Percentiles rank a stretch among this genome's conserved stretches.
Conservation (phyloP, 257 asterid genomes). For the Plantago ovata region DNA sequence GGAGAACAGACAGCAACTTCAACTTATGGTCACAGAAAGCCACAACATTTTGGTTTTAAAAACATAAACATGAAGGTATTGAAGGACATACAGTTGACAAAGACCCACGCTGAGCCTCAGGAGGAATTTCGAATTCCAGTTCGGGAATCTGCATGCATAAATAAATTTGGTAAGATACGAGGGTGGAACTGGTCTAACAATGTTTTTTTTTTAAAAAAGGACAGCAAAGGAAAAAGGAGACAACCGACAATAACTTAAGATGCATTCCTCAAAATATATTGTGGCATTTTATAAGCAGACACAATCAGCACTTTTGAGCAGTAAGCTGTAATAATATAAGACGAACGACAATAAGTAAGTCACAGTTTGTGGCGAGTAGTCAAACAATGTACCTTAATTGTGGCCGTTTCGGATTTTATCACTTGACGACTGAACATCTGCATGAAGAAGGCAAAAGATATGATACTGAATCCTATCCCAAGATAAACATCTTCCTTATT, state of each 20-base stretch:
- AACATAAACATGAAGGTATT: constrained; percentile 1
- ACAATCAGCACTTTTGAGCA: no score
- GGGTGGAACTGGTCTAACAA: neutral
- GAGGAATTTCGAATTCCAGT: constrained; percentile 92
- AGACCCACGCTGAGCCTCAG: constrained; percentile 96
- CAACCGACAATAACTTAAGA: neutral
- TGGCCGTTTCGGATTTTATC: constrained; percentile 88
- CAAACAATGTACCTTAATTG: constrained; percentile 64
- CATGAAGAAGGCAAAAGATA: constrained; percentile 21
- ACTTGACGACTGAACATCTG: constrained; percentile 92
- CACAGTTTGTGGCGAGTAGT: neutral
- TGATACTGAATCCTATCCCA: constrained; percentile 8
- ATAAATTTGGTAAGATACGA: constrained; percentile 18
- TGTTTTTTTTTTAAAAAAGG: neutral
- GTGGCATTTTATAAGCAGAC: neutral
- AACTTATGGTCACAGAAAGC: neutral
- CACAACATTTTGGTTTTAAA: neutral
- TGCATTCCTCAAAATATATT: neutral
- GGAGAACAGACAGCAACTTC: constrained; percentile 4
- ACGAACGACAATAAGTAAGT: neutral
- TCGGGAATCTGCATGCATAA: constrained; percentile 75
- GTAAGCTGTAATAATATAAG: neutral
- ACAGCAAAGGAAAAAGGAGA: neutral
- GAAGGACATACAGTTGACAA: constrained; percentile 75
- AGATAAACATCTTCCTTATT: neutral